A percentile compares a stretch with the other conserved stretches of the same genome.
phyloP scores from a whole-genome alignment of 345 rosid genomes.

The Aquilaria yunnanensis region DNA sequence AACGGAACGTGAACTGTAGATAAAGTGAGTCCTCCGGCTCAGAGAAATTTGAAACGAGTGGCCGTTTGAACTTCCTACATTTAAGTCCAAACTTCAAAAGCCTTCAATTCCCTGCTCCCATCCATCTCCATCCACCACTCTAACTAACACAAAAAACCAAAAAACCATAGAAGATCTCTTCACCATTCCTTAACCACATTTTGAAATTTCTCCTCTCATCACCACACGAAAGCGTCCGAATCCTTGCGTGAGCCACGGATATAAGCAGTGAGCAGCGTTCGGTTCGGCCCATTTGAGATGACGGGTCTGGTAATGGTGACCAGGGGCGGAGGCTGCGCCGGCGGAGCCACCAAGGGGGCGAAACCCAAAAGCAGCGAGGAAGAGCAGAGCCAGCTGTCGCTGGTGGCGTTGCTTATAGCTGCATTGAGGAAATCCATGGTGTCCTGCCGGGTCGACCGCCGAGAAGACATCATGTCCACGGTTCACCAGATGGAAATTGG shows the following conservation, averaged over 20 bases:
- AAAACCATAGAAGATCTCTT: slow-evolving; percentile 11
- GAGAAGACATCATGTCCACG: slow-evolving; percentile 21
- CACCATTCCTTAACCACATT: neutral
- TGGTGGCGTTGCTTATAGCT: slow-evolving; percentile 51
- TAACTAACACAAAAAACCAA: neutral
- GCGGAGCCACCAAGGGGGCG: slow-evolving; percentile 29
- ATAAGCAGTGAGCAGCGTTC: too few species aligned
- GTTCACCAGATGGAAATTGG: slow-evolving; percentile 80
- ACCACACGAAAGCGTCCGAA: neutral
- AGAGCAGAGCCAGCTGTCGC: slow-evolving; percentile 68
- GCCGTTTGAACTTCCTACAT: slow-evolving; percentile 52
- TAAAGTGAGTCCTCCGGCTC: slow-evolving; percentile 23
- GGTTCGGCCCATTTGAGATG: slow-evolving; percentile 26
- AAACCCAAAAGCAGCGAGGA: slow-evolving; percentile 33
- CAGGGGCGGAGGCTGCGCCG: slow-evolving; percentile 65
- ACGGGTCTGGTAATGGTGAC: slow-evolving; percentile 90
- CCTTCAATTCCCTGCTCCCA: slow-evolving; percentile 12
- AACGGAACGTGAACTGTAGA: slow-evolving; percentile 1
- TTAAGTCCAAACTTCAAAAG: slow-evolving; percentile 22
- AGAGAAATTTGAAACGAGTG: slow-evolving; percentile 54
- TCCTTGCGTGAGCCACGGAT: neutral
- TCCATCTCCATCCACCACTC: neutral
- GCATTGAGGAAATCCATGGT: slow-evolving; percentile 87
- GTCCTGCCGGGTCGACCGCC: slow-evolving; percentile 51
- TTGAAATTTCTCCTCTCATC: too few species aligned